These are phyloP conservation scores for Chlamydomonas sp. DNA, from an alignment of 139 green algal species.

Conservation along the genomic window DNA sequence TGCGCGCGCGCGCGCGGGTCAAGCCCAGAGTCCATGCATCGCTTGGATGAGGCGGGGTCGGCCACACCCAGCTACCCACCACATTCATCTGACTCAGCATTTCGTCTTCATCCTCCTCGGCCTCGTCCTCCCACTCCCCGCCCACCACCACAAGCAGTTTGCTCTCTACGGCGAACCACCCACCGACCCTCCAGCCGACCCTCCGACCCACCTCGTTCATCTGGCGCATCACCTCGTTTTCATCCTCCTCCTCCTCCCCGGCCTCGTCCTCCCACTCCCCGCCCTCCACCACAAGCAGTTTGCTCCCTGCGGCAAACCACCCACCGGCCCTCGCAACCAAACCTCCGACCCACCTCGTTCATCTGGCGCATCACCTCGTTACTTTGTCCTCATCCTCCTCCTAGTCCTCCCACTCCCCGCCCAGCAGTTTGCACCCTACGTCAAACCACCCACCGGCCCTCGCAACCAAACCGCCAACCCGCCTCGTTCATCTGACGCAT, in stretches of 20 bases:
- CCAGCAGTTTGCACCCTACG: too few species aligned
- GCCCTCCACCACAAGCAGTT: neutral
- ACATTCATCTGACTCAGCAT: neutral
- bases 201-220: neutral
- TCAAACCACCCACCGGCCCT: too few species aligned
- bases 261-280: neutral
- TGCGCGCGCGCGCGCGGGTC: too few species aligned
- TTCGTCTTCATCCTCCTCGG: neutral
- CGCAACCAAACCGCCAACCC: too few species aligned
- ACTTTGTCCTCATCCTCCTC: neutral
- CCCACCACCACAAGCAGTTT: too few species aligned
- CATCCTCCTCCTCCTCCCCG: neutral
- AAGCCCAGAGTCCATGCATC: neutral
- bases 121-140: neutral
- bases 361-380: neutral
- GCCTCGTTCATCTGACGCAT: neutral
- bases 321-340: too few species aligned
- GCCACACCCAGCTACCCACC: too few species aligned
- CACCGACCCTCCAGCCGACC: too few species aligned
- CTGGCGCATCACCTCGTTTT: neutral
- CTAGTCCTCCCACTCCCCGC: neutral
- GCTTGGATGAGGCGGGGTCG: constrained; percentile 1
- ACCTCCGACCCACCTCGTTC: neutral
- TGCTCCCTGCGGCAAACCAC: too few species aligned
- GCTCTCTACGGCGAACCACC: too few species aligned